These are phyloP conservation scores for Tilletia setariae DNA, from an alignment of 1,284 basidiomycete genomes.

Conservation along the genomic window DNA sequence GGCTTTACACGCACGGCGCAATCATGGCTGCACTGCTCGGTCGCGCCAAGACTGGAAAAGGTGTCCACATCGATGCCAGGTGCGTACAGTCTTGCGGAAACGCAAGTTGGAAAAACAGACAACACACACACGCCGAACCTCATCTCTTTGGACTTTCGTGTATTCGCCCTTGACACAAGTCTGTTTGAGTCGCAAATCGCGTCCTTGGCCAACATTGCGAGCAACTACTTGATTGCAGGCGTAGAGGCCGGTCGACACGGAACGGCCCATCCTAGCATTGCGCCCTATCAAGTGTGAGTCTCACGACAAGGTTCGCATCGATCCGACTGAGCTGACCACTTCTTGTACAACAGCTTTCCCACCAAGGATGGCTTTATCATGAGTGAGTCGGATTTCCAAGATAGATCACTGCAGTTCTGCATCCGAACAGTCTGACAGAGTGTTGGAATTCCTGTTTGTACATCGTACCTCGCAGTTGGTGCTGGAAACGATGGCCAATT, in stretches of 20 bases:
- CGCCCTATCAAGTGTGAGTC: slow-evolving; percentile 36
- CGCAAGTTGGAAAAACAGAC: too few species aligned
- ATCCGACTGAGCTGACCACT: slow-evolving; percentile 61
- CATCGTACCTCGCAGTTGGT: slow-evolving; percentile 61
- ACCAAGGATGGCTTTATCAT: slow-evolving; percentile 86
- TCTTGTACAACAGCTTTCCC: slow-evolving; percentile 69
- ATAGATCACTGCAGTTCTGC: too few species aligned
- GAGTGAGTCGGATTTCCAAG: slow-evolving; percentile 55
- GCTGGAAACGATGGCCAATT: slow-evolving; percentile 88
- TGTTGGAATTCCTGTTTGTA: too few species aligned
- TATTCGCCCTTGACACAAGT: background rate
- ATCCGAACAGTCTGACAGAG: too few species aligned
- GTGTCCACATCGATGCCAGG: slow-evolving; percentile 78
- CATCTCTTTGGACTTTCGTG: too few species aligned
- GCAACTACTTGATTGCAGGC: slow-evolving; percentile 84
- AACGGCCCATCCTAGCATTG: slow-evolving; percentile 69
- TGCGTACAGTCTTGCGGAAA: slow-evolving; percentile 64
- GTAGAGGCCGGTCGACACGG: slow-evolving; percentile 83
- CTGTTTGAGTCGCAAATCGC: slow-evolving; percentile 66
- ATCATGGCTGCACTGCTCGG: slow-evolving; percentile 85
- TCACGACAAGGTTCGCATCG: background rate
- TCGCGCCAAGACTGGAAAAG: slow-evolving; percentile 76
- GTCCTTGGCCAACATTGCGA: slow-evolving; percentile 85
- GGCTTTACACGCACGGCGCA: slow-evolving; percentile 88
- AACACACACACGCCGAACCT: too few species aligned